These are phyloP conservation scores for Clonostachys solani DNA, from an alignment of 2,329 filamentous ascomycete species.

Conservation along the genomic window DNA sequence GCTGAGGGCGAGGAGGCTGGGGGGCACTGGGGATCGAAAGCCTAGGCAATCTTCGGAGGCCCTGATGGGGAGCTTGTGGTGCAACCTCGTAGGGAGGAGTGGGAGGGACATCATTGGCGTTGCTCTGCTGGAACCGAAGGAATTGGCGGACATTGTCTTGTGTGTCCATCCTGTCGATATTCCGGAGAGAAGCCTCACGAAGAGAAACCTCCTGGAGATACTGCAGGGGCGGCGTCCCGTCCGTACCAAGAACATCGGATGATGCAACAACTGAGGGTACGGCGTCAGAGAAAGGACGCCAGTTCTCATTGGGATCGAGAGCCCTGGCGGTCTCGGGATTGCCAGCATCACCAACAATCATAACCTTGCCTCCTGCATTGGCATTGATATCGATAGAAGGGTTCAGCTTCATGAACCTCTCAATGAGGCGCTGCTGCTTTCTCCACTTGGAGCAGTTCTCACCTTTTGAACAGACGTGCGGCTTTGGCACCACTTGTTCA, in stretches of 20 bases:
- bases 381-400: conserved; percentile 54
- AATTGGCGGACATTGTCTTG: conserved; percentile 94
- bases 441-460: conserved; percentile 80
- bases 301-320: conserved; percentile 46
- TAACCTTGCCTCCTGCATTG: conserved; percentile 58
- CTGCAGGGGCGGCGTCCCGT: conserved; percentile 55
- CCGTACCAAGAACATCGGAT: conserved; percentile 80
- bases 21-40: conserved; percentile 49
- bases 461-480: conserved; percentile 81
- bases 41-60: conserved; percentile 56
- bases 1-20: conserved; percentile 10
- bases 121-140: conserved; percentile 71
- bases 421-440: conserved; percentile 74
- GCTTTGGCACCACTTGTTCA: conserved; percentile 81
- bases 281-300: conserved; percentile 69
- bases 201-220: conserved; percentile 58
- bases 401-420: conserved; percentile 70
- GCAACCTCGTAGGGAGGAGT: conserved; percentile 67
- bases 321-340: conserved; percentile 64
- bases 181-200: conserved; percentile 61
- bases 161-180: conserved; percentile 69
- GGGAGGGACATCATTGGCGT: conserved; percentile 53
- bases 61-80: conserved; percentile 46
- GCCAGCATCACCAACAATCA: conserved; percentile 74
- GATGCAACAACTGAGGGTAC: conserved; percentile 84